Percentiles rank a stretch among this genome's conserved stretches.
These are phyloP conservation scores for Malbranchea zuffiana DNA, from an alignment of 2,329 filamentous ascomycete species.

Conservation along the genomic window DNA sequence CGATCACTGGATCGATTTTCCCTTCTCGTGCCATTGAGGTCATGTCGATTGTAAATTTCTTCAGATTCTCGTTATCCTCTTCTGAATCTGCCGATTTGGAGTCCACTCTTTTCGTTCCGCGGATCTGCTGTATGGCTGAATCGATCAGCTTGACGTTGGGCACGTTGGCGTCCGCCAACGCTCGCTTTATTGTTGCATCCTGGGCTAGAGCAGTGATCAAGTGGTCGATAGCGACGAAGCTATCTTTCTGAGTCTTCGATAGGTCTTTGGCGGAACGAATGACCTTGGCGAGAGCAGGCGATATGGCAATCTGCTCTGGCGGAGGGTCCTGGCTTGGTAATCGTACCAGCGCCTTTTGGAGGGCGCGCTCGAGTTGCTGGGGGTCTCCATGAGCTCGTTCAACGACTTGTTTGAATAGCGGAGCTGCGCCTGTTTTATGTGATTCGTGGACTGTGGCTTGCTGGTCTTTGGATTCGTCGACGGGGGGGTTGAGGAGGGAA, in stretches of 20 bases:
- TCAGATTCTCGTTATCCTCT: slow-evolving; percentile 84
- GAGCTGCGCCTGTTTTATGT: slow-evolving; percentile 50
- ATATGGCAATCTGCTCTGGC: slow-evolving; percentile 74
- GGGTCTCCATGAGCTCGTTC: slow-evolving; percentile 89
- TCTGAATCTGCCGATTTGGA: slow-evolving; percentile 90
- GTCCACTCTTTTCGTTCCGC: slow-evolving; percentile 86
- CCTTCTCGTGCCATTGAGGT: slow-evolving; percentile 91
- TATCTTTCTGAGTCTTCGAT: slow-evolving; percentile 96
- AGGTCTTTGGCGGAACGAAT: slow-evolving; percentile 76
- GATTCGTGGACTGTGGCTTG: slow-evolving; percentile 56
- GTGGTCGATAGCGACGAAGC: slow-evolving; percentile 88
- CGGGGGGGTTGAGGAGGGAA: slow-evolving; percentile 36
- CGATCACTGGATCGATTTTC: slow-evolving; percentile 96
- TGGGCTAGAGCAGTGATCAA: slow-evolving; percentile 77
- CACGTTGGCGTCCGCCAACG: slow-evolving; percentile 75
- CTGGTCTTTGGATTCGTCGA: slow-evolving; percentile 61
- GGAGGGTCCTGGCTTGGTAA: slow-evolving; percentile 90
- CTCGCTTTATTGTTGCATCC: slow-evolving; percentile 60
- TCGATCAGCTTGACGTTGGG: slow-evolving; percentile 85
- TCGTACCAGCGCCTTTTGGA: slow-evolving; percentile 86
- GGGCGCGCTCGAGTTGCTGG: slow-evolving; percentile 72
- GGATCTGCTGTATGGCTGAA: slow-evolving; percentile 79
- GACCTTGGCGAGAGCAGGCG: slow-evolving; percentile 70
- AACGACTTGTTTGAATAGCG: slow-evolving; percentile 90
- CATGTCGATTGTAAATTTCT: slow-evolving; percentile 99